These are phyloP conservation scores for Aethionema arabicum DNA, from an alignment of 345 rosid species.

Conservation along the genomic window DNA sequence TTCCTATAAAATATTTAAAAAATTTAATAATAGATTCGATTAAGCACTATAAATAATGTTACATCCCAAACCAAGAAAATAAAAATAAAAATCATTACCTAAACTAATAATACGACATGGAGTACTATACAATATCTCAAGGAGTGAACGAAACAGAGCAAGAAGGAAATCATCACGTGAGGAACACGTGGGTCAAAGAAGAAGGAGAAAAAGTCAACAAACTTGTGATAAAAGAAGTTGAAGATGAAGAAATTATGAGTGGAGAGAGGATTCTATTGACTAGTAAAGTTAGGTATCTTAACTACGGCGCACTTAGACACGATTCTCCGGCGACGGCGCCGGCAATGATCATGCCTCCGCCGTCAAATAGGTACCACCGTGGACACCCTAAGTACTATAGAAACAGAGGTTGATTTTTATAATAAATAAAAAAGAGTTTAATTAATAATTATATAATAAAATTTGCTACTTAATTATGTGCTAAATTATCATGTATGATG, in stretches of 20 bases:
- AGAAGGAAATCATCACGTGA: constrained; percentile 33
- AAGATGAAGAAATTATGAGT: constrained; percentile 22
- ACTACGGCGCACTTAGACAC: constrained; percentile 31
- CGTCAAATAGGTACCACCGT: constrained; percentile 48
- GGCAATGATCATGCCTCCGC: constrained; percentile 40
- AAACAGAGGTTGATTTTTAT: constrained; percentile 42
- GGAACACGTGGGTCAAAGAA: constrained; percentile 32
- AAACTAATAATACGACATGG: constrained; percentile 19
- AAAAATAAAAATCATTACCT: constrained; percentile 12
- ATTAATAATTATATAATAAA: not conserved
- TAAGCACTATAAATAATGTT: constrained; percentile 20
- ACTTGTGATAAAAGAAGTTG: constrained; percentile 17
- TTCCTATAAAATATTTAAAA: constrained; percentile 12
- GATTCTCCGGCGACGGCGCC: constrained; percentile 17
- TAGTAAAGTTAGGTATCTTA: constrained; percentile 34
- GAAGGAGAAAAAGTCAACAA: constrained; percentile 30
- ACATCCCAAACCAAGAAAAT: not conserved
- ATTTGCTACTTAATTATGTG: constrained; percentile 15
- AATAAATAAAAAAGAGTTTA: not conserved
- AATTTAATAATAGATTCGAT: constrained; percentile 5
- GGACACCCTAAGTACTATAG: constrained; percentile 63
- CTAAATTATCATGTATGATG: too few relatives aligned
- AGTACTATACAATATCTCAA: constrained; percentile 35
- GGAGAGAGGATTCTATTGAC: constrained; percentile 27
- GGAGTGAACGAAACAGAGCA: constrained; percentile 15